These are phyloP conservation scores for Thuja plicata DNA, from an alignment of 83 land plant genomes.

Conservation along the genomic window DNA sequence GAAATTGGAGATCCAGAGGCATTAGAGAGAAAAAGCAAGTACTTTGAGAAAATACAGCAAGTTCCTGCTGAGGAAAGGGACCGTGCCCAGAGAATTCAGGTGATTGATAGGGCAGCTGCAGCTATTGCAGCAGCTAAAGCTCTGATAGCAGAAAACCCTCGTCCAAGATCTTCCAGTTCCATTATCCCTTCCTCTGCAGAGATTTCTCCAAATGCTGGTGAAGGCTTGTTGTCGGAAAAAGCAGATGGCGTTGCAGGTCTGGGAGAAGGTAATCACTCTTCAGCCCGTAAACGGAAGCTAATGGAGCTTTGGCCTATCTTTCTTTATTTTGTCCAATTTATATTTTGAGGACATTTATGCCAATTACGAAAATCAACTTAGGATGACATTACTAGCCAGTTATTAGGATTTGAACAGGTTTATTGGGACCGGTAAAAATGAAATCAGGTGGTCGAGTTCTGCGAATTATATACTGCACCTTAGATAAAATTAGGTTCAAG, in stretches of 20 bases:
- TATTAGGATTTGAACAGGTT: not conserved
- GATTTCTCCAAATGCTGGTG: not conserved
- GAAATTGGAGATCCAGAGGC: not conserved
- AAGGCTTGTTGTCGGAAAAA: not conserved
- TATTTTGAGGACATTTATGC: not conserved
- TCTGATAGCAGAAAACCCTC: slow-evolving; percentile 42
- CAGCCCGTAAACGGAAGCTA: not conserved
- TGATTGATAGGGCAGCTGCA: slow-evolving; percentile 92
- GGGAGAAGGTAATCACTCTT: not conserved
- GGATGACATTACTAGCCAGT: not conserved
- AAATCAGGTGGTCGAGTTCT: not conserved
- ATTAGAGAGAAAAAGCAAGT: slow-evolving; percentile 47
- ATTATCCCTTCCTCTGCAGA: not conserved
- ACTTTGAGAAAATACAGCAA: slow-evolving; percentile 67
- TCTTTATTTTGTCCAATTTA: not conserved
- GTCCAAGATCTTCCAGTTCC: not conserved
- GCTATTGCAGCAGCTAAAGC: slow-evolving; percentile 88
- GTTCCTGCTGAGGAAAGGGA: slow-evolving; percentile 88
- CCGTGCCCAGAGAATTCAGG: slow-evolving; percentile 76
- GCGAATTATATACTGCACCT: not conserved
- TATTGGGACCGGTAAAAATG: not conserved
- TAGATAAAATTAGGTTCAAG: not conserved
- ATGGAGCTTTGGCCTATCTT: not conserved
- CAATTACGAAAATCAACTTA: not conserved
- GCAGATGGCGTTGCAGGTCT: not conserved